phyloP scores from a whole-genome alignment of 352 stramenopile species.

The Phytophthora capsici region DNA sequence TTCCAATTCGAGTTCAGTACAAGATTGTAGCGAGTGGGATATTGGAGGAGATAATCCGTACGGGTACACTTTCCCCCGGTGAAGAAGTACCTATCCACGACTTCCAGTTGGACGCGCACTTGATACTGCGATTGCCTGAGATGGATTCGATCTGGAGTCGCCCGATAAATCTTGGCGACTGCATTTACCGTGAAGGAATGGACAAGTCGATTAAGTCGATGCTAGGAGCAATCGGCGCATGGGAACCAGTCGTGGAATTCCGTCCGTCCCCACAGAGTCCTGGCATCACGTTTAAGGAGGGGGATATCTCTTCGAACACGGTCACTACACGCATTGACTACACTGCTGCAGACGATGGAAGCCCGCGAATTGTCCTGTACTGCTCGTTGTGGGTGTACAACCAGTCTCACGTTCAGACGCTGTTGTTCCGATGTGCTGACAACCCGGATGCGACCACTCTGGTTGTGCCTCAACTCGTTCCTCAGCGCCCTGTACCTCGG shows the following conservation, averaged over 20 bases:
- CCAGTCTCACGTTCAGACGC: slow-evolving; percentile 82
- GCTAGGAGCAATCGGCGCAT: slow-evolving; percentile 55
- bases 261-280: slow-evolving; percentile 56
- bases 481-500: slow-evolving; percentile 68
- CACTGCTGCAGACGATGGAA: slow-evolving; percentile 82
- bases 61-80: slow-evolving; percentile 79
- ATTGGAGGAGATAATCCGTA: slow-evolving; percentile 45
- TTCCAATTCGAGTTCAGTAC: slow-evolving; percentile 88
- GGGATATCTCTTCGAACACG: slow-evolving; percentile 67
- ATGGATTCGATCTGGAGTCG: slow-evolving; percentile 89
- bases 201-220: slow-evolving; percentile 67
- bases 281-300: slow-evolving; percentile 71
- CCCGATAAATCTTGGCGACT: slow-evolving; percentile 74
- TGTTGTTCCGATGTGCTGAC: slow-evolving; percentile 81
- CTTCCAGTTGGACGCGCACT: slow-evolving; percentile 77
- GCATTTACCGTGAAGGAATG: slow-evolving; percentile 85
- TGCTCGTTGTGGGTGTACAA: slow-evolving; percentile 92
- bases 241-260: slow-evolving; percentile 81
- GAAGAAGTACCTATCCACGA: slow-evolving; percentile 87
- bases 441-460: slow-evolving; percentile 50
- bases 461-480: slow-evolving; percentile 66
- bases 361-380: slow-evolving; percentile 83
- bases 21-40: slow-evolving; percentile 55
- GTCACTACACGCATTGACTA: slow-evolving; percentile 85
- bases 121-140: slow-evolving; percentile 79